Base-by-base conservation (phyloP, 1,284 basidiomycete genomes). In the Tylopilus sp. region DNA sequence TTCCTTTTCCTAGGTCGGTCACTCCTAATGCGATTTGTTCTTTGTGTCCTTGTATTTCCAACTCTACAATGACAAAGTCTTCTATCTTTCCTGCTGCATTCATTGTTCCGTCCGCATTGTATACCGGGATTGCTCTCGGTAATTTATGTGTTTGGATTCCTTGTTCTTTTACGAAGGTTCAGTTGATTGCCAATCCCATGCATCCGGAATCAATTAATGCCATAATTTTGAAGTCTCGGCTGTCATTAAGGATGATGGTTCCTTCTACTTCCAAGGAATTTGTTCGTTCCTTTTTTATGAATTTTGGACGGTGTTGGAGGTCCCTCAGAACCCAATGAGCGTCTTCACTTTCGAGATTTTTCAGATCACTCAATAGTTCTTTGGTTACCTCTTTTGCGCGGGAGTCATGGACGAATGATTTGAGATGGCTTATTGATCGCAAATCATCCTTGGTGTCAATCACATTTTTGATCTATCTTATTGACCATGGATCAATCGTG, bases 121-220 rank as follows among this genome's bases (percentile, higher is more conserved):
- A 69, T 0, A 68, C 64, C 0, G 54, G 59, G 2, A 69, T 52
- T 1, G 63, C 53, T 0, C 48, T 10, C 0, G 58, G 58, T 0
- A 66, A 46, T n/a, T 50, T 33, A 4, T 54, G 28, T 0, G 46
- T 36, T 0, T 53, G 52, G 1, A 69, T 31, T 1, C 53, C 48
- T 4, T 60, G 52, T 4, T 47, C 52, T 42, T 55, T 24, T 1
- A 66, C 59, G 3, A 67, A 58, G 0, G 53, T 37, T 3, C 37
- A 13, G 41, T 67, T 51, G 14, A 71, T 62, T 10, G 54, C 63
- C 0, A 57, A 64, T 0, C 60, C 57, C 0, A 60, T 68, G 26
- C 57, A 60, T 0, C 66, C 60, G 8, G 62, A 64, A 32, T 69
- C 65, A 0, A 68, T n/a, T 0, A 60, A 44, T 4, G 48, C 50